Evolutionary conservation across 1,284 basidiomycete species (phyloP), one percentile per base, ranked within the genome.

Genomic region (Moesziomyces antarcticus): DNA sequence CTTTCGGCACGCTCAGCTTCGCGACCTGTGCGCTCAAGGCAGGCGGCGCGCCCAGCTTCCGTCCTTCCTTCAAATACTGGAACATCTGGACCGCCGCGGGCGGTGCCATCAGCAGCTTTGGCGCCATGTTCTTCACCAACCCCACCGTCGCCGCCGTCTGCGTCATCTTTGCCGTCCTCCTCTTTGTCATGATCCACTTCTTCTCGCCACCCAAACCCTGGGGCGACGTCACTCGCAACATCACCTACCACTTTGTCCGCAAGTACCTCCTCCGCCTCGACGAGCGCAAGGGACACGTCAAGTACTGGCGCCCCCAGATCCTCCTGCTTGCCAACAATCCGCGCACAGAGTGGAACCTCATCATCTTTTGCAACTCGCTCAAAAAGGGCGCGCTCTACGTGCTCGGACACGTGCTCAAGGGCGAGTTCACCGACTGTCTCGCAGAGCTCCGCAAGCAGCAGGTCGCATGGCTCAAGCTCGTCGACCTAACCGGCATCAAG

Each of bases 291-390:
- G 81, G 80, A 3, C 80, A 82, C 64, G 81, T 83, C 64, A 83
- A 82, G 73, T 81, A 83, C 61, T 83, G 82, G 82, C 77, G 82
- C 4, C 82, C 82, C 5, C 82, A 83, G 61, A 79, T 83, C 54
- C 56, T 83, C 45, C 69, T 83, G 27, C 64, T 83, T 5, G 81
- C 81, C 40, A 83, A 83, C 75, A 80, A 83, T 37, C 79, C 82
- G 20, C 66, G 80, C 42, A 75, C 71, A 50, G 82, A 83, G 50
- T 82, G 80, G 81, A 83, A 83, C 62, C 60, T 82, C 46, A 82
- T 83, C 69, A 83, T 83, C 65, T 83, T 83, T 48, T 83, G 82
- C 80, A 83, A 83, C 58, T 79, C 78, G 51, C 78, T 83, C 41
- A 83, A 83, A 54, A 83, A 83, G 45, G 82, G 82, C 20, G 81